Evolutionary conservation across 2,329 filamentous ascomycete species (phyloP).

Genomic region (Epichloe glyceriae): DNA sequence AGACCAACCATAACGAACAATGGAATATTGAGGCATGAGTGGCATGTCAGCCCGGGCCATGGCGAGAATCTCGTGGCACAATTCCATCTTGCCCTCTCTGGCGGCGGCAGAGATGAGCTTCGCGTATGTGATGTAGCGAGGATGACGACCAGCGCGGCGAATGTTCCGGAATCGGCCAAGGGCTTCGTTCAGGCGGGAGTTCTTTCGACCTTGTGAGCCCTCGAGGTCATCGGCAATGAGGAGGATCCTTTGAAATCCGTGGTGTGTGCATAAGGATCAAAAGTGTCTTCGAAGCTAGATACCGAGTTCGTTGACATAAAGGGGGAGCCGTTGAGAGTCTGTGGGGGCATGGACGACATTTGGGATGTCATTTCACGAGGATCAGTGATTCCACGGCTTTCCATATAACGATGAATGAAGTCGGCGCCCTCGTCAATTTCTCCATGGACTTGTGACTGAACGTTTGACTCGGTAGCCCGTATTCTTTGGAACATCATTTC

Average conservation of each 20-base stretch:
- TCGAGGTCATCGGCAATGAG: slow-evolving; percentile 83
- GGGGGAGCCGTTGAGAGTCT: slow-evolving; percentile 31
- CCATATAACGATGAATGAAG: slow-evolving; percentile 49
- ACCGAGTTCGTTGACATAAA: slow-evolving; percentile 42
- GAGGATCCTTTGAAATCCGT: slow-evolving; percentile 92
- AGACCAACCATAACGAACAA: slow-evolving; percentile 90
- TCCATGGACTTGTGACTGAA: slow-evolving; percentile 48
- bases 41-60: slow-evolving; percentile 88
- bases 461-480: slow-evolving; percentile 42
- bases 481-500: slow-evolving; percentile 82
- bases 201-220: slow-evolving; percentile 59
- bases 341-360: slow-evolving; percentile 28
- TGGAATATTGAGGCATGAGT: slow-evolving; percentile 66
- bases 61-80: slow-evolving; percentile 74
- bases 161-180: slow-evolving; percentile 81
- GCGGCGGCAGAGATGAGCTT: slow-evolving; percentile 88
- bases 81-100: slow-evolving; percentile 66
- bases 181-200: slow-evolving; percentile 65
- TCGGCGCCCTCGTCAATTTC: slow-evolving; percentile 81
- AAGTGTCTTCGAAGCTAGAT: slow-evolving; percentile 63
- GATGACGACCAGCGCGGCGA: slow-evolving; percentile 79
- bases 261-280: slow-evolving; percentile 79
- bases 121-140: slow-evolving; percentile 90
- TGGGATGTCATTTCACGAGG: slow-evolving; percentile 40
- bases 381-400: slow-evolving; percentile 39